These are phyloP conservation scores for Verticillium tricorpus DNA, from an alignment of 2,329 filamentous ascomycete species.

Conservation along the genomic window DNA sequence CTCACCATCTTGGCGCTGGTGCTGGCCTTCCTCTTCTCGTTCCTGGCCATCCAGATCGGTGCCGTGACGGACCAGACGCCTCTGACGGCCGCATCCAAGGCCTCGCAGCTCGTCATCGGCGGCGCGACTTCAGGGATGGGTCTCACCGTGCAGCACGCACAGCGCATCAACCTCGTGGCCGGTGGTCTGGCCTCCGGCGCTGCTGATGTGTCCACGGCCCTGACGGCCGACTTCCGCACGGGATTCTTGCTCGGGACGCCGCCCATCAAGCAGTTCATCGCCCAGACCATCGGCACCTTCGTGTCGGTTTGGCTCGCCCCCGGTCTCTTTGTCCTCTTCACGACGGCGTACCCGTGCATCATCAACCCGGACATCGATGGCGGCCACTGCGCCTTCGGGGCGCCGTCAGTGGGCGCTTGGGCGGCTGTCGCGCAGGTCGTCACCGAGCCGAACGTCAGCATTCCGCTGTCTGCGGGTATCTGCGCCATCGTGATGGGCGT, in stretches of 20 bases:
- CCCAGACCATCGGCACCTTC: conserved; percentile 52
- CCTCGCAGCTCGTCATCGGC: conserved; percentile 59
- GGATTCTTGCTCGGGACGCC: conserved; percentile 57
- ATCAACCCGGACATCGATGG: conserved; percentile 34
- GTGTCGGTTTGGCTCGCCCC: conserved; percentile 57
- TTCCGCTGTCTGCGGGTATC: conserved; percentile 51
- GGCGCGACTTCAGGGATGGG: conserved; percentile 49
- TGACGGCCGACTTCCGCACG: conserved; percentile 55
- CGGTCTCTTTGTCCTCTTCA: conserved; percentile 57
- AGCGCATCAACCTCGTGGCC: conserved; percentile 55
- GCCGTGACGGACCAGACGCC: conserved; percentile 60
- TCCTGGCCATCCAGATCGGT: conserved; percentile 56
- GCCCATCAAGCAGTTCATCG: conserved; percentile 55
- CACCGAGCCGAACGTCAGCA: conserved; percentile 50
- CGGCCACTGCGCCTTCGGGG: conserved; percentile 45
- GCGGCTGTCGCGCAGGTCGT: conserved; percentile 55
- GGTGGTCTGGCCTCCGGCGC: conserved; percentile 43
- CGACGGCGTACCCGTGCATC: conserved; percentile 59
- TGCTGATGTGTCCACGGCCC: conserved; percentile 40
- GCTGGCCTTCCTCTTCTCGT: conserved; percentile 56
- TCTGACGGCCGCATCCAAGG: conserved; percentile 62
- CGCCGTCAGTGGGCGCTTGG: conserved; percentile 58
- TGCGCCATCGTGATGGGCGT: conserved; percentile 53
- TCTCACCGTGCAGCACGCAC: conserved; percentile 42
- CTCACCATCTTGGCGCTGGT: conserved; percentile 51